Base-by-base conservation (phyloP, 345 rosid species). In the Linum lewisii region DNA sequence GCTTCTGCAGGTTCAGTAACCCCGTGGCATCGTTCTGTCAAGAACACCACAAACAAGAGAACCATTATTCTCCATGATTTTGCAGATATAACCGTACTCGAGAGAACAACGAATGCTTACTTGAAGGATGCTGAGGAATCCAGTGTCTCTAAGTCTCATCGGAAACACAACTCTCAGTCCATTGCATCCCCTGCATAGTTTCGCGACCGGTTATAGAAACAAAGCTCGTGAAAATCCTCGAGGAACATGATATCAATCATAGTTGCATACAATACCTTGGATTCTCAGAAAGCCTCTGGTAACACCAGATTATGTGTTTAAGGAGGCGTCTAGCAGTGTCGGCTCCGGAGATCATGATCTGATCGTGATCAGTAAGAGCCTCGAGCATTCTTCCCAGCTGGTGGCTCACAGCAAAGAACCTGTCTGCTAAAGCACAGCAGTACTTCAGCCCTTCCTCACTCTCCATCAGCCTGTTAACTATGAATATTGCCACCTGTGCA, bases 401-500 rank as follows among this genome's bases (percentile, higher is more conserved):
- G 25, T 0, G 52, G 51, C 61, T 60, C 34, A 86, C 51, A 20
- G 59, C 13, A 34, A 20, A 68, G 63, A 72, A 75, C 6, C 82
- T 55, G 9, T 73, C 81, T 13, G 73, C 70, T 54, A 69, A 42
- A 23, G 24, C 25, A 49, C 75, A 78, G 63, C 82, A 81, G 67
- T 77, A 73, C 22, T 65, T 57, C 54, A 86, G 54, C 50, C 83
- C 95, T 14, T 65, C 73, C 0, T 72, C 69, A 25, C 37, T 57
- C 11, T 45, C 21, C 29, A 84, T 38, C 14, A 84, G 69, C 64
- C 45, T 72, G 13, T 72, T n/a, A 13, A 83, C 51, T 70, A 84
- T 71, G 60, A 61, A 74, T 5, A 79, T 66, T 16, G 78, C 81
- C 29, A 75, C 70, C 90, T 86, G 82, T 47, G 69, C 29, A 25